Base-by-base conservation (phyloP, 768 basidiomycete species). In the Mycena pura region DNA sequence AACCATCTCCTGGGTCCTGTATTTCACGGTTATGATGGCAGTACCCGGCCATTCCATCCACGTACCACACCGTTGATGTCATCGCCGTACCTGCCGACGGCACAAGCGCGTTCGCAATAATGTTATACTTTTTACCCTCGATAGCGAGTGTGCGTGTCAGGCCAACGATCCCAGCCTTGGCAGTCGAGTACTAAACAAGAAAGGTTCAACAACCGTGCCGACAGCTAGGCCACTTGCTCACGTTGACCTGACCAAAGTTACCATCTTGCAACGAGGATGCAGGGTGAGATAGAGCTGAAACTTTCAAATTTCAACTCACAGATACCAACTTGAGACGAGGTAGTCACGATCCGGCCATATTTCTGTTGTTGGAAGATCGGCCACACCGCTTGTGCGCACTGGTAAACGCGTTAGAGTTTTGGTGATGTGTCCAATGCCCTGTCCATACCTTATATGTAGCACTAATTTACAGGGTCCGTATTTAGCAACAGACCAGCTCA, bases 361-460 rank as follows among this genome's bases (percentile, higher is more conserved):
- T 94, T 95, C 73, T 99, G 96, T 78, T 95, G 91, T 75, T 92
- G 91, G 86, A 99, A 98, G 67, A 93, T 79, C 0, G 96, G 95
- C 97, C 97, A 99, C 24, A 93, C 90, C 6, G 96, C 97, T 71
- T 96, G 92, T 27, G 87, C 89, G 64, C 94, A 95, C 91, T 95
- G 60, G 7, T n/a, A 46, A 17, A 32, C n/a, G 25, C 31, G 41
- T 62, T 36, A 44, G 24, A 47, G 17, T n/a, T n/a, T n/a, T n/a
- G n/a, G n/a, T n/a, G n/a, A n/a, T n/a, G n/a, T n/a, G n/a, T n/a
- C n/a, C n/a, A n/a, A n/a, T n/a, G n/a, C n/a, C n/a, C n/a, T n/a
- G n/a, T n/a, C n/a, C 13, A 34, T 63, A 90, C 91, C 82, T 94
- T 95, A 80, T 87, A 99, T 13, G 96, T 97, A 9, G 92, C 92